These are phyloP conservation scores for Kluyveromyces sp. DNA, from an alignment of 1,139 yeast species.

Conservation along the genomic window DNA sequence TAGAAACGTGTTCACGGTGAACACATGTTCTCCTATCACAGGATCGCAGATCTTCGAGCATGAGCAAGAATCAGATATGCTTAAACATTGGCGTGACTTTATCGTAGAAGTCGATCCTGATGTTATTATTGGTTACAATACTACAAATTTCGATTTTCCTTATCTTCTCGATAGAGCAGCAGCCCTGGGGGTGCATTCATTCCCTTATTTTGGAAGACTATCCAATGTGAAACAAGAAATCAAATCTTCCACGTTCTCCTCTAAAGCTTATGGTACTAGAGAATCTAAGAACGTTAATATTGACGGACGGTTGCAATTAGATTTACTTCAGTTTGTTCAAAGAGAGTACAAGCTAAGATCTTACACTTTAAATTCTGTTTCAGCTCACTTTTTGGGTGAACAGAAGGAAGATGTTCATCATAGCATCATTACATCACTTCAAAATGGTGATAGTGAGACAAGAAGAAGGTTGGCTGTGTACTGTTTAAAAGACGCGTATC, in stretches of 20 bases:
- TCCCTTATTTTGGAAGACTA: conserved; percentile 85
- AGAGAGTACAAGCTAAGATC: conserved; percentile 92
- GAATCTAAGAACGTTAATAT: conserved; percentile 87
- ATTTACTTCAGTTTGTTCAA: conserved; percentile 84
- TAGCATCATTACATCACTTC: conserved; percentile 89
- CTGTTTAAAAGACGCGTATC: conserved; percentile 91
- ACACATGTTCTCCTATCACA: conserved; percentile 85
- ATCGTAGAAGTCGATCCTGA: conserved; percentile 85
- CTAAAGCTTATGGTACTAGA: conserved; percentile 94
- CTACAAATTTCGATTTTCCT: conserved; percentile 91
- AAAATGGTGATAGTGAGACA: conserved; percentile 86
- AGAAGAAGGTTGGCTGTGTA: conserved; percentile 93
- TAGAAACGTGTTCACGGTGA: conserved; percentile 88
- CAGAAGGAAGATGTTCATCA: conserved; percentile 98
- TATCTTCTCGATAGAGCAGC: conserved; percentile 82
- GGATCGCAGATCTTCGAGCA: conserved; percentile 85
- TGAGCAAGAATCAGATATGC: conserved; percentile 71
- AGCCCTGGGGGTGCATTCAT: conserved; percentile 56
- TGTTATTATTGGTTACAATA: conserved; percentile 93
- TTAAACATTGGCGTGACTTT: conserved; percentile 79
- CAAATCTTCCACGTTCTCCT: conserved; percentile 76
- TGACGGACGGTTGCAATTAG: conserved; percentile 94
- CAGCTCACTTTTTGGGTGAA: conserved; percentile 88
- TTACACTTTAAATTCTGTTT: conserved; percentile 89
- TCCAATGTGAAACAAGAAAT: conserved; percentile 61